Base-by-base conservation (phyloP, 768 basidiomycete species). In the Suillus variegatus region DNA sequence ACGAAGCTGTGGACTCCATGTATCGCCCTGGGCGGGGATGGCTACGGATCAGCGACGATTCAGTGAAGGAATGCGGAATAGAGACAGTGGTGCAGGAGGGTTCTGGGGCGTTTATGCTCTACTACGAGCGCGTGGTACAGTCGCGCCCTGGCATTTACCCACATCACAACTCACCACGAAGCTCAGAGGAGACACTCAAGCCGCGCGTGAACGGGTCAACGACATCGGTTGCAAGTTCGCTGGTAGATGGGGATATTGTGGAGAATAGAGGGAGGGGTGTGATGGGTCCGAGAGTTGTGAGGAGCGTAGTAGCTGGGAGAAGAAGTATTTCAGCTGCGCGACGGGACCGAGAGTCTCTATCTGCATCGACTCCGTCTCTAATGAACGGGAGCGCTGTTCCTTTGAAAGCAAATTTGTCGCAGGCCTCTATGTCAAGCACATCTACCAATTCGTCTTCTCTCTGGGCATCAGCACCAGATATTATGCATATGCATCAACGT, bases 21-120 rank as follows among this genome's bases (percentile, higher is more conserved):
- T 71, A 73, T 36, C 70, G 73, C 8, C 78, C 84, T 3, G 89
- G 89, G 8, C 80, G 78, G 35, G 91, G 94, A 3, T 98, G 97
- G 97, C 79, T 97, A 64, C 82, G 94, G 64, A 89, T 95, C 66
- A 94, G 92, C 72, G 97, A 99, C 78, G 91, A 93, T 69, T 79
- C 85, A 4, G 93, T 95, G 62, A 80, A 83, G 38, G 91, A 94
- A 70, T 88, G 88, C 44, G 90, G 90, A 35, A 83, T 95, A 62
- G 88, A 91, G 78, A 80, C 81, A 62, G 93, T 94, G 72, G 76
- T 93, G 62, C 79, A 82, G 73, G 91, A 91, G 82, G 91, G 89
- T 61, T 81, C 85, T 22, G 92, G 87, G 67, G 84, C 82, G 20
- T 97, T 98, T 76, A 93, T 99, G 92, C 83, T 98, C 46, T 99